These are phyloP conservation scores for Pyrenophora graminea DNA, from an alignment of 2,329 filamentous ascomycete genomes.

Conservation along the genomic window DNA sequence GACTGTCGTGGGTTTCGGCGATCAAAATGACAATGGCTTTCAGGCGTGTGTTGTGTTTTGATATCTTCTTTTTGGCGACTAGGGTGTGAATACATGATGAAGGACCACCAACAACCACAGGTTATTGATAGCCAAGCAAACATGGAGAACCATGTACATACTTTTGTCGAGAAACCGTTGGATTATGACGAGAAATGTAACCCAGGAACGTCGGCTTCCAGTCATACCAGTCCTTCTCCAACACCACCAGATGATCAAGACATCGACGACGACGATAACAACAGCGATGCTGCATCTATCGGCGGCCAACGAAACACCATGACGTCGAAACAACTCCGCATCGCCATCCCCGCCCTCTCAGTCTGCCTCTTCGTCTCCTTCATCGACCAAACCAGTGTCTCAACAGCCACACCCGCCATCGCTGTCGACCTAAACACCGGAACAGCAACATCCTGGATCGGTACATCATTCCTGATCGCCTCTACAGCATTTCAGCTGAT, in stretches of 20 bases:
- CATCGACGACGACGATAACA: conserved; percentile 1
- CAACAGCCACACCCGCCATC: conserved; percentile 45
- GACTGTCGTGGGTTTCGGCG: too few relatives aligned
- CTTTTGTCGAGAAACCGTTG: background rate
- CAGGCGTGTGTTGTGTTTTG: too few relatives aligned
- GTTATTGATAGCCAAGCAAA: background rate
- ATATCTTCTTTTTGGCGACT: too few relatives aligned
- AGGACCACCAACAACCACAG: background rate
- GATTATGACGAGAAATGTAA: background rate
- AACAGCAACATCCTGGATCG: conserved; percentile 60
- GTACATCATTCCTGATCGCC: conserved; percentile 58
- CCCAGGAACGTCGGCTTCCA: background rate
- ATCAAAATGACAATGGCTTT: too few relatives aligned
- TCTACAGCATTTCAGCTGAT: conserved; percentile 67
- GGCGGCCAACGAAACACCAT: conserved; percentile 60
- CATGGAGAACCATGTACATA: background rate
- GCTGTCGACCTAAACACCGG: conserved; percentile 42
- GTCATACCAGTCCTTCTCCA: background rate
- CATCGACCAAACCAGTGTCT: conserved; percentile 63
- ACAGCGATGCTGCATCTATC: conserved; percentile 19
- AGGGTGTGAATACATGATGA: background rate
- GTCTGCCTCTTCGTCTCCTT: conserved; percentile 60
- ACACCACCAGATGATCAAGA: background rate
- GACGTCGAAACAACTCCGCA: conserved; percentile 54
- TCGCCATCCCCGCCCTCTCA: conserved; percentile 59